Evolutionary conservation across 2,329 filamentous ascomycete genomes (phyloP), one percentile per base, ranked within the genome.

Genomic region (Phialophora tarda): DNA sequence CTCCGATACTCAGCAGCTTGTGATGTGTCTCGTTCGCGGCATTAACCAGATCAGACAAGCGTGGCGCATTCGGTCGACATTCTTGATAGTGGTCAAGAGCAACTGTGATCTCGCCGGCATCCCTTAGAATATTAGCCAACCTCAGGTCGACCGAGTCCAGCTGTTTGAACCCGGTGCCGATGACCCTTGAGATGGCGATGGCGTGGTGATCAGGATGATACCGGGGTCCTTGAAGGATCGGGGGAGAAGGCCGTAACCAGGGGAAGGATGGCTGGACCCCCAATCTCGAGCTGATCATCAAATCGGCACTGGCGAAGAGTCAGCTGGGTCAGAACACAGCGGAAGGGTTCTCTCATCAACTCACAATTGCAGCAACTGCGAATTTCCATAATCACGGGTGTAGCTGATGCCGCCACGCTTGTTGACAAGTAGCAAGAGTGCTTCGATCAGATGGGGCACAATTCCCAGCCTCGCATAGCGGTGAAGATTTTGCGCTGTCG

Each of bases 11-110:
- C 26, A 59, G 17, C 48, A 67, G 32, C 28, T 44, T 60, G 48
- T 67, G 62, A 11, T 67, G 65, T n/a, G 54, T 50, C 24, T 62
- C 57, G 55, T 67, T 63, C 11, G 57, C 65, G 11, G 57, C 62
- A 47, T 59, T 38, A n/a, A 59, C 24, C 3, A 67, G 23, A 41
- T 64, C 62, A 7, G 28, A 8, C 44, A 67, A 24, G 5, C 12
- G 28, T 7, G 57, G 62, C 2, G 57, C 28, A 47, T 64, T 62
- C 26, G 58, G 44, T n/a, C 59, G 56, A 23, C 58, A 38, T 21
- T 61, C 30, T 59, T 58, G 62, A 44, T 62, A 64, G n/a, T 58
- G 51, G 26, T 67, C 65, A n/a, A 67, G 50, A 47, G 62, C 58
- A 28, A 64, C 57, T 2, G 65, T 67, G 41, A 67, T 47, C 4